Evolutionary conservation across 257 asterid genomes (phyloP).

Genomic region (Anisodus acutangulus): DNA sequence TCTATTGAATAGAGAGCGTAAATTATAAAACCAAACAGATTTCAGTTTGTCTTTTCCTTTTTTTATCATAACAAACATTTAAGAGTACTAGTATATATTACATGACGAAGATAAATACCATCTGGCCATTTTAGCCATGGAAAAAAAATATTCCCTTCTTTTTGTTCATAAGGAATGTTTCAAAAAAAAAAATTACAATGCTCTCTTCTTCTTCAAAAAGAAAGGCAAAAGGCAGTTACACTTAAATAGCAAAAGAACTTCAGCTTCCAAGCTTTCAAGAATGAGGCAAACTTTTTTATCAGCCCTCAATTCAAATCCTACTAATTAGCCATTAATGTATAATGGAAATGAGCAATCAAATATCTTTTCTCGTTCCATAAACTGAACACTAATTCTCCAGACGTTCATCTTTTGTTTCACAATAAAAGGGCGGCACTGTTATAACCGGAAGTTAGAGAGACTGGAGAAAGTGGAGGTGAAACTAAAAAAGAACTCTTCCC

Average conservation of each 20-base stretch:
- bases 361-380: no score
- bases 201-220: not conserved
- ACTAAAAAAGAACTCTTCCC: not conserved
- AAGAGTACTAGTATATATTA: not conserved
- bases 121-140: not conserved
- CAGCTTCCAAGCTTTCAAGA: constrained; percentile 3
- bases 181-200: constrained; percentile 5
- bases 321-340: not conserved
- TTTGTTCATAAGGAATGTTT: not conserved
- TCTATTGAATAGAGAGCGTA: no score
- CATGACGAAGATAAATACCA: not conserved
- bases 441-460: no score
- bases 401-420: no score
- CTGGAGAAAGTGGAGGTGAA: not conserved
- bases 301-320: not conserved
- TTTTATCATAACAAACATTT: no score
- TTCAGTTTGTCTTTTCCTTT: no score
- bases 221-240: not conserved
- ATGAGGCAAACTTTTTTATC: not conserved
- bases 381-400: no score
- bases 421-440: no score
- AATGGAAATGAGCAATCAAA: constrained; percentile 30
- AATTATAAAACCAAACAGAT: not conserved
- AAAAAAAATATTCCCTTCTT: not conserved
- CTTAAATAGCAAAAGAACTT: not conserved